Evolutionary conservation across 2,329 filamentous ascomycete species (phyloP).

Genomic region (Raffaelea arxii): DNA sequence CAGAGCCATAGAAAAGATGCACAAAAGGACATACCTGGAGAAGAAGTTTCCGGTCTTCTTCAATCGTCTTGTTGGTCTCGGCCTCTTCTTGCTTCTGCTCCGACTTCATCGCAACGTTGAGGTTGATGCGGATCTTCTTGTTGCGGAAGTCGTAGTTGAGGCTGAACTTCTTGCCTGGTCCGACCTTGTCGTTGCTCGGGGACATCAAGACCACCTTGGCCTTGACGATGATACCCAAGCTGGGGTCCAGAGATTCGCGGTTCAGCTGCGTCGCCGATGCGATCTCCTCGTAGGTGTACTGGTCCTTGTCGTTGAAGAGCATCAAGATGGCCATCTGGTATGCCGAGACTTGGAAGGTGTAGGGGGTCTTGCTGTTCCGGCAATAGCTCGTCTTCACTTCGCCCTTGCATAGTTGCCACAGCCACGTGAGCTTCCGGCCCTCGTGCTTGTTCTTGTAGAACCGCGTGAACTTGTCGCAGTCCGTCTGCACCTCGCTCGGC

Average conservation of each 20-base stretch:
- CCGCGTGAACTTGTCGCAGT: constrained; percentile 78
- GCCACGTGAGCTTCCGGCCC: constrained; percentile 91
- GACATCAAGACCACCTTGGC: constrained; percentile 75
- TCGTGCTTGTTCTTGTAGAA: constrained; percentile 98
- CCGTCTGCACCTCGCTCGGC: constrained; percentile 72
- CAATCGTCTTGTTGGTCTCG: constrained; percentile 98
- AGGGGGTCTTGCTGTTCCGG: constrained; percentile 80
- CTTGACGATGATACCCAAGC: constrained; percentile 78
- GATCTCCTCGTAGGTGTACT: constrained; percentile 80
- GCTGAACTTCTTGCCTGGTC: constrained; percentile 66
- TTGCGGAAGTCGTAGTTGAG: constrained; percentile 95
- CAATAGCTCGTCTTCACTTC: constrained; percentile 92
- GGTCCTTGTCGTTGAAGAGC: constrained; percentile 87
- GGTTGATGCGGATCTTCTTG: constrained; percentile 95
- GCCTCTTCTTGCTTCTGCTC: constrained; percentile 94
- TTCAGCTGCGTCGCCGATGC: constrained; percentile 69
- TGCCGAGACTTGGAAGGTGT: constrained; percentile 93
- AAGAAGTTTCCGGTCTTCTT: constrained; percentile 92
- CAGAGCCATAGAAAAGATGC: background rate
- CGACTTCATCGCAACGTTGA: constrained; percentile 89
- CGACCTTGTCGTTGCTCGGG: constrained; percentile 60
- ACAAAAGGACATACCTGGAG: constrained; percentile 67
- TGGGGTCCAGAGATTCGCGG: constrained; percentile 76
- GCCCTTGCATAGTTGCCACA: constrained; percentile 97
- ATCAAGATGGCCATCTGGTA: constrained; percentile 97